phyloP scores from a whole-genome alignment of 2,329 filamentous ascomycete species.

The Fusarium camptoceras region DNA sequence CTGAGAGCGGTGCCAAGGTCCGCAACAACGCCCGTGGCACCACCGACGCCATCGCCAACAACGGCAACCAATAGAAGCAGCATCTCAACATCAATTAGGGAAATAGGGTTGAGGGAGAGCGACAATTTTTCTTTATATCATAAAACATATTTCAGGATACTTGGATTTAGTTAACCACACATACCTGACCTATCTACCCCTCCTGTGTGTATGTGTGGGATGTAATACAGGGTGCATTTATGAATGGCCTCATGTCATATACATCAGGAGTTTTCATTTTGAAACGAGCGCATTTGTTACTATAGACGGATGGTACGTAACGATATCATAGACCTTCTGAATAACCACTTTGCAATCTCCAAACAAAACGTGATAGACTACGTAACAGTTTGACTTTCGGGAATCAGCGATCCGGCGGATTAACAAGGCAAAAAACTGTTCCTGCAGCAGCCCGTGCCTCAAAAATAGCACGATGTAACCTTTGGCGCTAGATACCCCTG shows the following conservation, averaged over 20 bases:
- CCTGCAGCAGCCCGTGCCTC: conserved; percentile 19
- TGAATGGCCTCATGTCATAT: conserved; percentile 21
- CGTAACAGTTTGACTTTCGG: conserved; percentile 4
- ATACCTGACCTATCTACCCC: conserved; percentile 36
- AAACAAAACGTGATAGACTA: background rate
- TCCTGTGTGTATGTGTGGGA: conserved; percentile 39
- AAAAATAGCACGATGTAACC: conserved; percentile 36
- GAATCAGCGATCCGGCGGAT: background rate
- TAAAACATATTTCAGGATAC: conserved; percentile 39
- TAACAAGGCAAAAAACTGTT: conserved; percentile 9
- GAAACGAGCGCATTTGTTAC: conserved; percentile 15
- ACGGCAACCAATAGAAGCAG: conserved; percentile 56
- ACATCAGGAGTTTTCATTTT: conserved; percentile 24
- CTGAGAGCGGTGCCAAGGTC: conserved; percentile 59
- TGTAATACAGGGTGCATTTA: conserved; percentile 40
- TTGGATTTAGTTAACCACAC: conserved; percentile 38
- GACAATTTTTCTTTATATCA: conserved; percentile 29
- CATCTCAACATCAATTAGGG: conserved; percentile 11
- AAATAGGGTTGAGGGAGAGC: conserved; percentile 28
- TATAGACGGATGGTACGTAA: conserved; percentile 32
- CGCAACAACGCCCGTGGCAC: conserved; percentile 57
- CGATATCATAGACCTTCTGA: conserved; percentile 29
- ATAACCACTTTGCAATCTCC: background rate
- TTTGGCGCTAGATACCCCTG: conserved; percentile 9
- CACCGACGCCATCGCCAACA: conserved; percentile 68